A percentile compares a stretch with the other conserved stretches of the same genome.
phyloP scores from a whole-genome alignment of 345 rosid species.

The Crucihimalaya himalaica region DNA sequence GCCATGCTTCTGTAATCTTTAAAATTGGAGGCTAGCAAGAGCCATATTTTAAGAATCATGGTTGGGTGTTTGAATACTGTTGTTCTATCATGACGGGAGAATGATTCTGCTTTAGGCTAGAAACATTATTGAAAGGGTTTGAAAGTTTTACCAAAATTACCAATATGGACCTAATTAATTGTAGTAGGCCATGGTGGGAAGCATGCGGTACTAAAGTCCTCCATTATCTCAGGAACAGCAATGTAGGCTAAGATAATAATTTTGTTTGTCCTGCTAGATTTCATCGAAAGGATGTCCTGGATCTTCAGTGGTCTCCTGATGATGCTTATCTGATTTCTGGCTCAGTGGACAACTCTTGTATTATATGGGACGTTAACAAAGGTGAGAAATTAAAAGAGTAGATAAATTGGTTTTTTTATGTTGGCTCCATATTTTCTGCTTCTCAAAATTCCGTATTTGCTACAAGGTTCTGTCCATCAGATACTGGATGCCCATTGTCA shows the following conservation, averaged over 20 bases:
- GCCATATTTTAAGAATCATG: background rate
- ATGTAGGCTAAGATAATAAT: too few relatives aligned
- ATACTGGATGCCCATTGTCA: slow-evolving; percentile 85
- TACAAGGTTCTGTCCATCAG: slow-evolving; percentile 87
- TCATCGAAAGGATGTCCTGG: slow-evolving; percentile 92
- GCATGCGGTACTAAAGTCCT: too few relatives aligned
- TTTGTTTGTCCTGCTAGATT: slow-evolving; percentile 48
- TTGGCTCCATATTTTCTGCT: slow-evolving; percentile 7
- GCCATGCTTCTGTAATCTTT: background rate
- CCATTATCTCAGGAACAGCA: too few relatives aligned
- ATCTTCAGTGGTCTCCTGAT: slow-evolving; percentile 90
- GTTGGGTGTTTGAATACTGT: background rate
- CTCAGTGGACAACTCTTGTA: slow-evolving; percentile 96
- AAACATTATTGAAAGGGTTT: background rate
- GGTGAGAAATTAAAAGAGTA: slow-evolving; percentile 49
- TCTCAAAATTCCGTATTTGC: slow-evolving; percentile 2
- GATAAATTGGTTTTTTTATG: background rate
- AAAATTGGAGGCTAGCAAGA: background rate
- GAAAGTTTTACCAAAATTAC: background rate
- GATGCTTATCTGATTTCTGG: slow-evolving; percentile 79
- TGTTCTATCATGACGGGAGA: background rate
- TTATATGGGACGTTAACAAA: slow-evolving; percentile 92
- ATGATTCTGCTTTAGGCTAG: slow-evolving; percentile 14
- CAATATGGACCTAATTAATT: background rate
- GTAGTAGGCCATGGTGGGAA: background rate